Conservation (phyloP, 306 rosid species). For the Elaeagnus macrophylla region DNA sequence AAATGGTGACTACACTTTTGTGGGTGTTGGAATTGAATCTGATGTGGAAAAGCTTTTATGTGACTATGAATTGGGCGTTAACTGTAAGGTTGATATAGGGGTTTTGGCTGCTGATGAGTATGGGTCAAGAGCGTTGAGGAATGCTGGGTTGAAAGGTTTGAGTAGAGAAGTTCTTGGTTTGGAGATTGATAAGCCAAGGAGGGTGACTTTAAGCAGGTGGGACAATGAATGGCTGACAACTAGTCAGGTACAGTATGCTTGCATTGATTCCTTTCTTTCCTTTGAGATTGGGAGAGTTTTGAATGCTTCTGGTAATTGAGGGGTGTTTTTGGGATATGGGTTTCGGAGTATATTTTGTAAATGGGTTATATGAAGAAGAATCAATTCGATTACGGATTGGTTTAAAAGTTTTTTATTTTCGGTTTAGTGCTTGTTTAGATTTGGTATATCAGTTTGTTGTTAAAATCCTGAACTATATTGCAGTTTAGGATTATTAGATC, state of each 20-base stretch:
- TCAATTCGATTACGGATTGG: no score
- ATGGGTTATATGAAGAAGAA: no score
- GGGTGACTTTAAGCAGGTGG: neutral
- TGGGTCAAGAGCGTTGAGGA: neutral
- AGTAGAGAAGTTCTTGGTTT: neutral
- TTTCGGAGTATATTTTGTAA: no score
- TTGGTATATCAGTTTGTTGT: no score
- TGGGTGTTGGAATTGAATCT: neutral
- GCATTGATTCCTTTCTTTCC: neutral
- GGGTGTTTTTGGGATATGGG: no score
- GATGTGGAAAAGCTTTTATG: neutral
- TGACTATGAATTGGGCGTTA: neutral
- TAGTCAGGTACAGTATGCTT: constrained; percentile 2
- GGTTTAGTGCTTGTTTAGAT: no score
- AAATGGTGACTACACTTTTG: neutral
- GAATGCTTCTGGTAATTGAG: neutral
- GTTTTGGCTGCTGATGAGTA: neutral
- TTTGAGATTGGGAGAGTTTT: neutral
- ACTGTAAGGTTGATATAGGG: neutral
- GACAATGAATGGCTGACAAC: neutral
- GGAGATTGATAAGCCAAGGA: neutral
- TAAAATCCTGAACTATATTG: no score
- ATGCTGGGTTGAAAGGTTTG: neutral
- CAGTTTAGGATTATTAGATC: no score
- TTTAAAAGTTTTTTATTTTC: no score